These are phyloP conservation scores for Russula dissimulans DNA, from an alignment of 768 basidiomycete genomes.

Conservation along the genomic window DNA sequence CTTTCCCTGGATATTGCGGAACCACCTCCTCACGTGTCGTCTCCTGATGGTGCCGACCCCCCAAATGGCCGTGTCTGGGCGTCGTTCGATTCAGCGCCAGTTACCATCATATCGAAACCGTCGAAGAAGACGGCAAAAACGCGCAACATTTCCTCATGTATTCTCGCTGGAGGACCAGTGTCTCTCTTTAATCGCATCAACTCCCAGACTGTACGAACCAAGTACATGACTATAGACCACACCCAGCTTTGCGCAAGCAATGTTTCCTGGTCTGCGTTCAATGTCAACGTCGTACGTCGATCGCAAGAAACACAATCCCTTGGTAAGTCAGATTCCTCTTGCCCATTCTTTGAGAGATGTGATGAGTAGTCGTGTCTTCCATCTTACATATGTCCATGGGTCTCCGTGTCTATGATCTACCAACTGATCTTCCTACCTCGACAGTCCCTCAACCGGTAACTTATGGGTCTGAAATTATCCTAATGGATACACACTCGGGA, in stretches of 20 bases:
- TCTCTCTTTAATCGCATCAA: constrained; percentile 95
- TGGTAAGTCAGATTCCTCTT: constrained; percentile 52
- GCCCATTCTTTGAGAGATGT: neutral
- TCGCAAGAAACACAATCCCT: constrained; percentile 54
- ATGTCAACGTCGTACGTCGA: constrained; percentile 78
- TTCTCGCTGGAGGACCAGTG: constrained; percentile 81
- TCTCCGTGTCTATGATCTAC: neutral
- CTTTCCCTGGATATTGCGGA: constrained; percentile 80
- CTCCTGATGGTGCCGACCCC: constrained; percentile 31
- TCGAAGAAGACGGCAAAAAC: constrained; percentile 97
- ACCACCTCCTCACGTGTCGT: constrained; percentile 42
- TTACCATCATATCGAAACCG: constrained; percentile 93
- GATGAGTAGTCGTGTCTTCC: constrained; percentile 2
- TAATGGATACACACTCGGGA: constrained; percentile 78
- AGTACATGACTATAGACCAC: constrained; percentile 92
- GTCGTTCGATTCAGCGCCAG: constrained; percentile 83
- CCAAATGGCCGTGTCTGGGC: constrained; percentile 71
- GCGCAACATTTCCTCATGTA: constrained; percentile 84
- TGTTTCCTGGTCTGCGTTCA: constrained; percentile 89
- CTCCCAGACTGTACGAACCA: constrained; percentile 92
- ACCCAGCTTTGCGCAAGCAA: constrained; percentile 82
- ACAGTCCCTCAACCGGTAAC: constrained; percentile 74
- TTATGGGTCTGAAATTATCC: constrained; percentile 81
- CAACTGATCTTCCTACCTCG: neutral
- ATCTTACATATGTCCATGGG: constrained; percentile 8